These are phyloP conservation scores for Phylloporus rhodoxanthus DNA, from an alignment of 768 basidiomycete species.

Conservation along the genomic window DNA sequence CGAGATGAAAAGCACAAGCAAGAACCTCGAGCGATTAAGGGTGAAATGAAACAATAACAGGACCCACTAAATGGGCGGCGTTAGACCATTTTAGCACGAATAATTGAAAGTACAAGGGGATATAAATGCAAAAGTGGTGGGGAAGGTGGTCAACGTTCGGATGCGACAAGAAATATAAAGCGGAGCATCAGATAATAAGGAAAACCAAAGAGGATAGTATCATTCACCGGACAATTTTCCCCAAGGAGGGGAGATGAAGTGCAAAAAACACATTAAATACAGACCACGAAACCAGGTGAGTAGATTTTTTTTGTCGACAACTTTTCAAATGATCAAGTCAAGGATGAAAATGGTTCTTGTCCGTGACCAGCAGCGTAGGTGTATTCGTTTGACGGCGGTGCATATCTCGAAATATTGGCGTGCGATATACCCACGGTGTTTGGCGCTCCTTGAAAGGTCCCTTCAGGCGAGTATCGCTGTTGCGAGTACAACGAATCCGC, in stretches of 20 bases:
- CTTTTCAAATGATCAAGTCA: slow-evolving; percentile 8
- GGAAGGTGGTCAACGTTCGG: slow-evolving; percentile 6
- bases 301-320: slow-evolving; percentile 1
- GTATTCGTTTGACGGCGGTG: slow-evolving; percentile 17
- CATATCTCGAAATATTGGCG: slow-evolving; percentile 13
- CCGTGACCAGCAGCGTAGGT: slow-evolving; percentile 18
- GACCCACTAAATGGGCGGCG: slow-evolving; percentile 1
- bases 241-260: neutral
- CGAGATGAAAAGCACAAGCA: slow-evolving; percentile 6
- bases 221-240: slow-evolving; percentile 8
- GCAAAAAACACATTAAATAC: slow-evolving; percentile 6
- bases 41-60: slow-evolving; percentile 6
- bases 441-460: slow-evolving; percentile 10
- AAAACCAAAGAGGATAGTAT: slow-evolving; percentile 3
- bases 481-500: slow-evolving; percentile 11
- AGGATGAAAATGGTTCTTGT: slow-evolving; percentile 21
- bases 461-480: slow-evolving; percentile 18
- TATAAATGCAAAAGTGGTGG: slow-evolving; percentile 6
- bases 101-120: slow-evolving; percentile 11
- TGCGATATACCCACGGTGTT: slow-evolving; percentile 13
- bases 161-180: slow-evolving; percentile 12
- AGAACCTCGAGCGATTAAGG: slow-evolving; percentile 3
- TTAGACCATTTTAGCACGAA: slow-evolving; percentile 9
- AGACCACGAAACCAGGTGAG: neutral
- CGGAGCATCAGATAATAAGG: slow-evolving; percentile 2